A percentile compares a stretch with the other conserved stretches of the same genome.
Conservation (phyloP, 2,329 filamentous ascomycete genomes). For the Blumeriella jaapii region DNA sequence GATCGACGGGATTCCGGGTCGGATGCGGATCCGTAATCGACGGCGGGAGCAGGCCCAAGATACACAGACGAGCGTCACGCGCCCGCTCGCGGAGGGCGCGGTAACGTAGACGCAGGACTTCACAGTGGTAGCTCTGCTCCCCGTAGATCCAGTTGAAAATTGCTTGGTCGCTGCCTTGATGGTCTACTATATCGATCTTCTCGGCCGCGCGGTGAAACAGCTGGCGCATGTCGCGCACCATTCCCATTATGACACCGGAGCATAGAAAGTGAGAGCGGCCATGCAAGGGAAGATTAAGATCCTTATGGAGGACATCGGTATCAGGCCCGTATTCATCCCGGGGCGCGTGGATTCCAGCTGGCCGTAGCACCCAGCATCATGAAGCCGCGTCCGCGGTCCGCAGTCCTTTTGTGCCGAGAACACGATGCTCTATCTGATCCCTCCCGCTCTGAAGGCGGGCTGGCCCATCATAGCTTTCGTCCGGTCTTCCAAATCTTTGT, state of each 20-base stretch:
- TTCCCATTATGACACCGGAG: background rate
- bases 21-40: background rate
- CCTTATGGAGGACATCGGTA: background rate
- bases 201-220: background rate
- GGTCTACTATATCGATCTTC: background rate
- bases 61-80: background rate
- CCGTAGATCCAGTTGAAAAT: conserved; percentile 3
- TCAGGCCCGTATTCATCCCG: background rate
- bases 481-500: background rate
- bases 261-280: background rate
- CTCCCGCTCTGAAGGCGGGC: background rate
- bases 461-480: background rate
- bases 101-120: background rate
- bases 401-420: conserved; percentile 2
- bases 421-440: background rate
- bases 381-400: background rate
- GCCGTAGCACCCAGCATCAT: conserved; percentile 1
- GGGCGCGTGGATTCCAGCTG: background rate
- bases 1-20: background rate
- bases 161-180: background rate
- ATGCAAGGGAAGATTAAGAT: background rate
- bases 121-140: conserved; percentile 1
- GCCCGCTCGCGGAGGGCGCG: background rate
- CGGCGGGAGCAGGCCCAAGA: background rate
- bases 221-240: background rate